Percentiles rank a stretch among this genome's conserved stretches.
These are phyloP conservation scores for Phylloporus arenicola DNA, from an alignment of 768 basidiomycete genomes.

Conservation along the genomic window DNA sequence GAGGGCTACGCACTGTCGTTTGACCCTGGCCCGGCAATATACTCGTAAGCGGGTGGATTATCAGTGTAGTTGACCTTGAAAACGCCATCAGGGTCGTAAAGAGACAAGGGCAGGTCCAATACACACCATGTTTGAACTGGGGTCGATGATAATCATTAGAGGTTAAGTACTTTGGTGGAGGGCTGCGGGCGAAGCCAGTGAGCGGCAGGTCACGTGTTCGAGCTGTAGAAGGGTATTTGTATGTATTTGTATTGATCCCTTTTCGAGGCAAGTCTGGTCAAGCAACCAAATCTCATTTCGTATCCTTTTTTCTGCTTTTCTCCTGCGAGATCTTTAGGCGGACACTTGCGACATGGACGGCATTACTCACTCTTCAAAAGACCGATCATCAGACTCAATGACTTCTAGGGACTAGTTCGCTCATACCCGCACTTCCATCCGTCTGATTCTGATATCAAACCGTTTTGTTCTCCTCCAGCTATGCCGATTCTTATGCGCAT, in stretches of 20 bases:
- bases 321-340: slow-evolving; percentile 2
- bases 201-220: slow-evolving; percentile 17
- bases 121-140: slow-evolving; percentile 25
- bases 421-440: slow-evolving; percentile 26
- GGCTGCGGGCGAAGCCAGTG: not conserved
- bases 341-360: slow-evolving; percentile 23
- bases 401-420: slow-evolving; percentile 87
- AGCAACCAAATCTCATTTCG: not conserved
- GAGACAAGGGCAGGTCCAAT: not conserved
- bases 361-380: slow-evolving; percentile 27
- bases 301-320: slow-evolving; percentile 2
- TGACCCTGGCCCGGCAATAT: slow-evolving; percentile 25
- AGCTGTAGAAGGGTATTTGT: slow-evolving; percentile 6
- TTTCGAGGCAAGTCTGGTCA: slow-evolving; percentile 2
- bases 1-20: slow-evolving; percentile 22
- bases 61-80: slow-evolving; percentile 25
- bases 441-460: slow-evolving; percentile 34
- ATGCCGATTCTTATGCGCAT: slow-evolving; percentile 95
- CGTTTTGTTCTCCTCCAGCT: slow-evolving; percentile 49
- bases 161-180: not conserved
- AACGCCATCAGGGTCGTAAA: not conserved
- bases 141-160: slow-evolving; percentile 22
- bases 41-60: slow-evolving; percentile 49
- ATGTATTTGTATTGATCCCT: slow-evolving; percentile 9
- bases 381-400: slow-evolving; percentile 45